Percentiles rank a stretch among this genome's conserved stretches.
phyloP scores from a whole-genome alignment of 1,284 basidiomycete genomes.

The Afroboletus lepidellus region DNA sequence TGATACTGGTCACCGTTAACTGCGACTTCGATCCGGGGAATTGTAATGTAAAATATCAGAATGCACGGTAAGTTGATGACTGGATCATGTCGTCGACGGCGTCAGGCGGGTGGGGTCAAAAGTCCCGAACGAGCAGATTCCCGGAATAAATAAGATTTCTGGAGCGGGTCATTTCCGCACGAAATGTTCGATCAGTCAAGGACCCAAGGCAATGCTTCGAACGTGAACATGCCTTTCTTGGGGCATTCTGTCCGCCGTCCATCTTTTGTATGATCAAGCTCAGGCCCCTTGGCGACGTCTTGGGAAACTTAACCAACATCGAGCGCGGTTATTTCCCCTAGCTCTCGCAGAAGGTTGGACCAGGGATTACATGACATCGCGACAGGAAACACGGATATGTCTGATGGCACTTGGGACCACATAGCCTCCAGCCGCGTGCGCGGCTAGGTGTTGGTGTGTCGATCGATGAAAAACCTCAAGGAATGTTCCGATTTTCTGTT shows the following conservation, averaged over 20 bases:
- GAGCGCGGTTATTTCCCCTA: no score
- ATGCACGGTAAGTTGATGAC: not conserved
- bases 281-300: slow-evolving; percentile 98
- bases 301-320: slow-evolving; percentile 98
- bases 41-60: slow-evolving; percentile 40
- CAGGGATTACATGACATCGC: no score
- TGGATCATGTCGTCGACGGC: slow-evolving; percentile 55
- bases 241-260: slow-evolving; percentile 93
- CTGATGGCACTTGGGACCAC: no score
- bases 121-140: slow-evolving; percentile 97
- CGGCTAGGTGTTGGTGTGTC: no score
- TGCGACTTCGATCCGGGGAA: slow-evolving; percentile 98
- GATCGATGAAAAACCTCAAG: no score
- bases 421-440: no score
- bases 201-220: not conserved
- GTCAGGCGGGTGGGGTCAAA: slow-evolving; percentile 95
- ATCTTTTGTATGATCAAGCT: no score
- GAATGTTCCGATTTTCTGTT: no score
- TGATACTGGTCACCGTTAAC: slow-evolving; percentile 65
- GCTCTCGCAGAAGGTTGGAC: no score
- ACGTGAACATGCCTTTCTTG: slow-evolving; percentile 67
- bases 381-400: no score
- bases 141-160: slow-evolving; percentile 99
- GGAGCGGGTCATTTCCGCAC: slow-evolving; percentile 86
- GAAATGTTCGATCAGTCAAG: not conserved